A percentile compares a stretch with the other conserved stretches of the same genome.
Evolutionary conservation across 148 eudicot genomes (phyloP).

Genomic region (Chenopodium berlandieri): DNA sequence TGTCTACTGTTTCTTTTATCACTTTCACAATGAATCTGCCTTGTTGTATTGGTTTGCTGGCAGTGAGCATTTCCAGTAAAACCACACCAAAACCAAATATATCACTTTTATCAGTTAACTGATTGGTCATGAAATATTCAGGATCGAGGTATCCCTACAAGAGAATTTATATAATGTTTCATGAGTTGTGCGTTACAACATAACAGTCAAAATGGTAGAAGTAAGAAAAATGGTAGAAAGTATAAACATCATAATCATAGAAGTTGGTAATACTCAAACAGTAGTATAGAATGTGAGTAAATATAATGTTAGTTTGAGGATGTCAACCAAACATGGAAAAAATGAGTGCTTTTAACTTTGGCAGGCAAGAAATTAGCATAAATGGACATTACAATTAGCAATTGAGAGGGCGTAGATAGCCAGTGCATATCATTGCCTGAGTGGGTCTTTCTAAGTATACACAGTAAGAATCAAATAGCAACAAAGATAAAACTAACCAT

Average conservation of each 20-base stretch:
- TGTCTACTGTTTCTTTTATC: conserved; percentile 46
- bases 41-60: conserved; percentile 57
- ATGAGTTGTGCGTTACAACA: neutral
- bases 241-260: no score
- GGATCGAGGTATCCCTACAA: conserved; percentile 83
- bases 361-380: no score
- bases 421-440: no score
- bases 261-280: no score
- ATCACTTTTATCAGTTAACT: conserved; percentile 77
- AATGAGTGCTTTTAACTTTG: no score
- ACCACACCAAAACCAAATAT: conserved; percentile 77
- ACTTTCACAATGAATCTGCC: conserved; percentile 66
- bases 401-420: neutral
- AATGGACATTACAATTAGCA: neutral
- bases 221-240: no score
- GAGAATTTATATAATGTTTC: neutral
- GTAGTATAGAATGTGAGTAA: no score
- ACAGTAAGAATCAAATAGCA: no score
- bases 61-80: conserved; percentile 62
- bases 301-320: no score
- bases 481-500: conserved; percentile 25
- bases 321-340: no score
- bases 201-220: no score
- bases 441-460: neutral
- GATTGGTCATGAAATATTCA: conserved; percentile 79